Conservation (phyloP, 495 filamentous ascomycete genomes). For the Penicillium chermesinum region DNA sequence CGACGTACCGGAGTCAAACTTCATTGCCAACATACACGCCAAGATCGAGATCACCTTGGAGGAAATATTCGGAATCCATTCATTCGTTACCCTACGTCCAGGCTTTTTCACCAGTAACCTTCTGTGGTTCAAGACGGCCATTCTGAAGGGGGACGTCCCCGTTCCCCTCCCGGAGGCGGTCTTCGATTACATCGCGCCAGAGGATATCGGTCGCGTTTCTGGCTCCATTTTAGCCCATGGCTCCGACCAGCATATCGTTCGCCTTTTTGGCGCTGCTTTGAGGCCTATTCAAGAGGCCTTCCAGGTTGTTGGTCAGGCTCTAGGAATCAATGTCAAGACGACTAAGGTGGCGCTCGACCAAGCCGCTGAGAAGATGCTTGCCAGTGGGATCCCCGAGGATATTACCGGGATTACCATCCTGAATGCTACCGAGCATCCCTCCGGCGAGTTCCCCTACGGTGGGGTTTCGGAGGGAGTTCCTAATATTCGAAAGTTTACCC, state of each 20-base stretch:
- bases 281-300: conserved; percentile 8
- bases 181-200: conserved; percentile 15
- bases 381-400: not conserved
- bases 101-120: conserved; percentile 14
- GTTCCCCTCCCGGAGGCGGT: conserved; percentile 1
- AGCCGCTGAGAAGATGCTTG: not conserved
- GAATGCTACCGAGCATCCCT: conserved; percentile 1
- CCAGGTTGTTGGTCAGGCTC: not conserved
- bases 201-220: conserved; percentile 11
- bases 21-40: conserved; percentile 9
- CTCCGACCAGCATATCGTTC: conserved; percentile 5
- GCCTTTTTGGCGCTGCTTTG: conserved; percentile 5
- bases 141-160: conserved; percentile 6
- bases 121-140: conserved; percentile 2
- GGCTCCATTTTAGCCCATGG: conserved; percentile 7
- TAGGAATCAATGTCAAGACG: conserved; percentile 10
- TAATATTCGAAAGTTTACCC: conserved; percentile 13
- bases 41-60: conserved; percentile 15
- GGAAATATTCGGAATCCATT: conserved; percentile 13
- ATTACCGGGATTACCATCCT: conserved; percentile 5
- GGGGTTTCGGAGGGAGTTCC: not conserved
- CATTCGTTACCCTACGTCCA: conserved; percentile 9
- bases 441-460: not conserved
- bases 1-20: not conserved
- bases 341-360: conserved; percentile 3